Conservation (phyloP, 805 yeast genomes). For the Wickerhamomyces hampshirensis region DNA sequence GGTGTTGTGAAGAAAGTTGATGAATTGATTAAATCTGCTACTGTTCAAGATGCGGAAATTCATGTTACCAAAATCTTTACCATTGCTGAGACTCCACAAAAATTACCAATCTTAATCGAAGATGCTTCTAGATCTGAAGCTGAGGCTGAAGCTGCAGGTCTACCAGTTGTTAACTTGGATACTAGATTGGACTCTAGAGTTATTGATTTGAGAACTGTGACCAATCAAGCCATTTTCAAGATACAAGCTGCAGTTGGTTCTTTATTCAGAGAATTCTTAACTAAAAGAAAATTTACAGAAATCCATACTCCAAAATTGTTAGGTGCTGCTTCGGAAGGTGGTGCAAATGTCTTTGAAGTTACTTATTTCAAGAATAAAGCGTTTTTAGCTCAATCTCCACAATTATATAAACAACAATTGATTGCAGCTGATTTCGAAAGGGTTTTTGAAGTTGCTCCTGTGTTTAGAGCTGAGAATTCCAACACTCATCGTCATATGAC, state of each 20-base stretch:
- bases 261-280: constrained; percentile 85
- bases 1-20: constrained; percentile 82
- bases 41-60: constrained; percentile 87
- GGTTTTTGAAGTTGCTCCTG: constrained; percentile 96
- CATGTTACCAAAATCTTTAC: constrained; percentile 68
- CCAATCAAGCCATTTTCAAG: constrained; percentile 96
- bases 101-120: constrained; percentile 90
- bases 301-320: constrained; percentile 94
- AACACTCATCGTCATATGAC: constrained; percentile 99
- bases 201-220: constrained; percentile 92
- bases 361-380: constrained; percentile 91
- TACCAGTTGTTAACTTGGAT: constrained; percentile 93
- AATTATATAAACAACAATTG: constrained; percentile 94
- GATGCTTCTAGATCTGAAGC: constrained; percentile 95
- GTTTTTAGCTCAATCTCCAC: constrained; percentile 96
- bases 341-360: constrained; percentile 93
- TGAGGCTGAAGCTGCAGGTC: constrained; percentile 85
- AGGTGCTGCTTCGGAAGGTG: constrained; percentile 97
- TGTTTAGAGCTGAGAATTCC: constrained; percentile 98
- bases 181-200: constrained; percentile 94
- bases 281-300: constrained; percentile 68
- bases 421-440: constrained; percentile 97
- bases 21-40: constrained; percentile 84
- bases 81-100: constrained; percentile 84
- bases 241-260: constrained; percentile 86